Conservation (phyloP, 805 yeast genomes). For the Pichia membranifaciens region DNA sequence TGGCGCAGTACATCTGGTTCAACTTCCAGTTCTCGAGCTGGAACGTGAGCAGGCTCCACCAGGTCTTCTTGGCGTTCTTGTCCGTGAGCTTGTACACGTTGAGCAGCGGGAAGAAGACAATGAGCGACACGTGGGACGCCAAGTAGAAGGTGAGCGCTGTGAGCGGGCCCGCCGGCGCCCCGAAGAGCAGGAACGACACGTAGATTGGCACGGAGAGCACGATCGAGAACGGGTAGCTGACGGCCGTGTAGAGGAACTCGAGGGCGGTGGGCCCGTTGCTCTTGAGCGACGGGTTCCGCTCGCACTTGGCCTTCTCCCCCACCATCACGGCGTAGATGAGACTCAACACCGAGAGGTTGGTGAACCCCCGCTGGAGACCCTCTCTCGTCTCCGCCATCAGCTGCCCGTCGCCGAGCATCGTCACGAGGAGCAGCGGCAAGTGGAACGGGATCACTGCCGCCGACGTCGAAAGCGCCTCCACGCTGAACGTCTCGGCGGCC, state of each 20-base stretch:
- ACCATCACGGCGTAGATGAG: slow-evolving; percentile 14
- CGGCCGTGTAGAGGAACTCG: slow-evolving; percentile 13
- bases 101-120: slow-evolving; percentile 18
- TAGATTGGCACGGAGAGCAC: slow-evolving; percentile 25
- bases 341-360: slow-evolving; percentile 8
- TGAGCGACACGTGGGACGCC: slow-evolving; percentile 16
- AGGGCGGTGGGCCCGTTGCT: slow-evolving; percentile 16
- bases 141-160: slow-evolving; percentile 16
- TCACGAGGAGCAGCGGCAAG: slow-evolving; percentile 19
- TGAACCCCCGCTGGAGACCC: slow-evolving; percentile 14
- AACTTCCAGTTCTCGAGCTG: slow-evolving; percentile 25
- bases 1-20: slow-evolving; percentile 33
- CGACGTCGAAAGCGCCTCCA: slow-evolving; percentile 12
- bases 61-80: slow-evolving; percentile 19
- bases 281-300: slow-evolving; percentile 11
- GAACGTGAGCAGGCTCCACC: slow-evolving; percentile 28
- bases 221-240: slow-evolving; percentile 15
- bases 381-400: slow-evolving; percentile 25
- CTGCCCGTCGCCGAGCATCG: slow-evolving; percentile 30
- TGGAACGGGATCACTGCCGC: slow-evolving; percentile 29
- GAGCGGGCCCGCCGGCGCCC: slow-evolving; percentile 19
- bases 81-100: slow-evolving; percentile 43
- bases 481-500: background rate
- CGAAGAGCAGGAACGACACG: slow-evolving; percentile 23
- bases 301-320: slow-evolving; percentile 26